These are phyloP conservation scores for Bipolaris cookei DNA, from an alignment of 2,329 filamentous ascomycete genomes.

Conservation along the genomic window DNA sequence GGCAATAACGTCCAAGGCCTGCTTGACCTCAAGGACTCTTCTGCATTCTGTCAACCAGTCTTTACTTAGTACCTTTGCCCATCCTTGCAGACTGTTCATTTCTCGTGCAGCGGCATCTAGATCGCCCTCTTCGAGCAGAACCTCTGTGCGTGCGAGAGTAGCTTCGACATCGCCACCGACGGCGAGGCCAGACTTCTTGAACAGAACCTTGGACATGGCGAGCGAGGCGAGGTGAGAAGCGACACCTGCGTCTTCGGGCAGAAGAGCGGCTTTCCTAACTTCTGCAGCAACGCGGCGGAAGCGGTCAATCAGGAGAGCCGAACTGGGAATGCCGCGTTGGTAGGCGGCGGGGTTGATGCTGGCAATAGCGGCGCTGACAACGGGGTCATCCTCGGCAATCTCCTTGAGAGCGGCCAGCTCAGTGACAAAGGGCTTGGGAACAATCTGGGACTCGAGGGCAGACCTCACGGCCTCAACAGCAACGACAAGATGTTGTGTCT, in stretches of 20 bases:
- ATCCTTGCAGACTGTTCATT: constrained; percentile 90
- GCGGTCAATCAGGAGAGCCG: constrained; percentile 87
- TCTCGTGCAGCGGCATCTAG: constrained; percentile 90
- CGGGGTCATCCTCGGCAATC: constrained; percentile 79
- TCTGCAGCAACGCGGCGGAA: constrained; percentile 92
- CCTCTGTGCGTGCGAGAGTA: constrained; percentile 87
- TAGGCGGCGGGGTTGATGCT: constrained; percentile 94
- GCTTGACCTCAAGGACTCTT: constrained; percentile 91
- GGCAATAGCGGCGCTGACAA: constrained; percentile 92
- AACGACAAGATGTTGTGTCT: constrained; percentile 94
- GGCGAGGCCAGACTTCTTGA: constrained; percentile 82
- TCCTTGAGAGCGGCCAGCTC: constrained; percentile 96
- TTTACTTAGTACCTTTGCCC: constrained; percentile 92
- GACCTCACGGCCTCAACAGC: constrained; percentile 91
- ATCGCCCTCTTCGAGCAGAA: constrained; percentile 88
- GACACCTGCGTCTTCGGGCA: constrained; percentile 92
- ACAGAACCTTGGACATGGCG: constrained; percentile 90
- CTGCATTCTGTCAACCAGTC: constrained; percentile 94
- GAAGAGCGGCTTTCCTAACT: constrained; percentile 89
- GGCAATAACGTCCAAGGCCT: constrained; percentile 93
- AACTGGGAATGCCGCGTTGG: constrained; percentile 85
- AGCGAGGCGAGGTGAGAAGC: constrained; percentile 92
- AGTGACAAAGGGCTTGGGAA: constrained; percentile 83
- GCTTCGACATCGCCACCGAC: constrained; percentile 91
- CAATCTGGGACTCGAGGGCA: constrained; percentile 74